Evolutionary conservation across 1,139 yeast species (phyloP), one percentile per base, ranked within the genome.

Genomic region (Nakaseomyces glabratus): DNA sequence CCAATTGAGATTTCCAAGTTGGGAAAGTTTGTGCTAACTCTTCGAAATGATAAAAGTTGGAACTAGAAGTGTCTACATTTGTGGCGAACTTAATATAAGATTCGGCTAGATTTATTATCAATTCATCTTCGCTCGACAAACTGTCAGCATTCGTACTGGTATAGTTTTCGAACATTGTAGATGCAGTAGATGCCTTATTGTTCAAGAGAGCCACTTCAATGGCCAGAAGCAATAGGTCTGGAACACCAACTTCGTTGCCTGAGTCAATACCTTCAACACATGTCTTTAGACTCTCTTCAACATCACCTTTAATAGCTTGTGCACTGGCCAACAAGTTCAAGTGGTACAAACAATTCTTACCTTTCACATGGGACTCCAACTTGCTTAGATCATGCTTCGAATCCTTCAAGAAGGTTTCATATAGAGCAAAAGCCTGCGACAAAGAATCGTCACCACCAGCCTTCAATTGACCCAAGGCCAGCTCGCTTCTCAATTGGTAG

Each of bases 1-100:
- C 58, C 26, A 62, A 45, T 36, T 62, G 57, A 14, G 62, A 57
- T 40, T 61, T 63, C 47, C 60, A 53, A 26, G 54, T 50, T 15
- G 61, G 57, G 37, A 48, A 48, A 11, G 58, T 55, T 38, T 57
- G 61, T 7, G 58, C 48, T 31, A 57, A 42, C 38, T 57, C 62
- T 36, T 56, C 61, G 39, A 47, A 55, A 39, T 56, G 55, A 37
- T 57, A 57, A 35, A 54, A 57, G 35, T 51, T 54, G 11, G 58
- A 51, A 15, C 53, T 47, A 2, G 52, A 38, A 12, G 51, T 48
- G 32, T 57, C 57, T 26, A 45, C 39, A 28, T 52, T 51, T 21
- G 49, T 45, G 7, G 52, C 49, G 37, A 52, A 55, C 37, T 55
- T 49, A 21, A 55, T 42, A 36, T 53, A 55, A 3, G 58, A 49